phyloP scores from a whole-genome alignment of 2,329 filamentous ascomycete species.

The Pseudogymnoascus sp. region DNA sequence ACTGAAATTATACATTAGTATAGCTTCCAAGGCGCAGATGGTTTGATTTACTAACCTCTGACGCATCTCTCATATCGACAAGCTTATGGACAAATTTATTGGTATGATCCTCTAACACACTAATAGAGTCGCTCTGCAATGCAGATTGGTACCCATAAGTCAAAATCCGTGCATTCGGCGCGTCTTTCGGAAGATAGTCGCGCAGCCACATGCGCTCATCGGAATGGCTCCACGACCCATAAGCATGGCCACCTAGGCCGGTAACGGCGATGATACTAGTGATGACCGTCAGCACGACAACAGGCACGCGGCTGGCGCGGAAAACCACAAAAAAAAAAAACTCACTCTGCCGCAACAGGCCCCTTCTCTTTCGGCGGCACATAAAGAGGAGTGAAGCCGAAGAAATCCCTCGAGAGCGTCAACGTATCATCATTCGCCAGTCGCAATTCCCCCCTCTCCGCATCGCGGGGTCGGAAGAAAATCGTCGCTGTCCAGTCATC shows the following conservation, averaged over 20 bases:
- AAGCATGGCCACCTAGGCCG: constrained; percentile 12
- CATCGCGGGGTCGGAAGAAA: background rate
- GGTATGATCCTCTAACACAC: background rate
- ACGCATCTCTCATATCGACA: constrained; percentile 7
- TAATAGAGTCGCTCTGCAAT: constrained; percentile 9
- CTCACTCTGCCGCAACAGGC: background rate
- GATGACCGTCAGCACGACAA: background rate
- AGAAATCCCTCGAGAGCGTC: background rate
- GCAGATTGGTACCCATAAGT: constrained; percentile 11
- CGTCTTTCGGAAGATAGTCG: constrained; percentile 9
- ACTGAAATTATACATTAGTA: background rate
- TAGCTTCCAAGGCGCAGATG: background rate
- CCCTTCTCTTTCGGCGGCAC: background rate
- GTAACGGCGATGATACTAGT: constrained; percentile 12
- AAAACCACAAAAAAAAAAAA: background rate
- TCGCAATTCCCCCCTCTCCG: background rate
- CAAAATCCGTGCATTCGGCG: constrained; percentile 9
- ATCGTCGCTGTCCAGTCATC: constrained; percentile 6
- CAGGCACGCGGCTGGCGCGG: background rate
- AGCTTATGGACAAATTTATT: constrained; percentile 6
- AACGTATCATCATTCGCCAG: constrained; percentile 1
- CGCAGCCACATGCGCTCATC: constrained; percentile 11
- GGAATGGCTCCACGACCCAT: constrained; percentile 9
- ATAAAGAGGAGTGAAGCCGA: background rate
- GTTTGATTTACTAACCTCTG: background rate